Conservation (phyloP, 192 early-diverging fungal genomes). For the Powellomyces hirtus region DNA sequence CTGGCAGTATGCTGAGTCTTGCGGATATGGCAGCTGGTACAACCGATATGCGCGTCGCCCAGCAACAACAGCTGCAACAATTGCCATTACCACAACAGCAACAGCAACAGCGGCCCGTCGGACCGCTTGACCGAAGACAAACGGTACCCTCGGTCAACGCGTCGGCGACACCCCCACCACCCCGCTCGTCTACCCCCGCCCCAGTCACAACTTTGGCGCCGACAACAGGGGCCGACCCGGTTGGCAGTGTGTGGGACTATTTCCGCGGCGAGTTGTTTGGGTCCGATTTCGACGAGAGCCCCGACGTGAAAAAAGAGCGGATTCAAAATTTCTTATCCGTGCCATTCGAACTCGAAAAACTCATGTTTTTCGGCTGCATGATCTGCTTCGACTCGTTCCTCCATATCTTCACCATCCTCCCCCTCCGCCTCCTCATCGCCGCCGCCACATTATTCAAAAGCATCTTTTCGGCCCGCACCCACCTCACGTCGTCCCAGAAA, state of each 20-base stretch:
- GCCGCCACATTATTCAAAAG: constrained; percentile 25
- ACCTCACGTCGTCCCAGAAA: constrained; percentile 76
- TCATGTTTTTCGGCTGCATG: constrained; percentile 86
- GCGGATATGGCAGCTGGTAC: background rate
- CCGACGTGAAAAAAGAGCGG: constrained; percentile 83
- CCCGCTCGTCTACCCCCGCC: background rate
- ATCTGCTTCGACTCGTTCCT: constrained; percentile 95
- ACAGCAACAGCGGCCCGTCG: background rate
- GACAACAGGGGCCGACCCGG: background rate
- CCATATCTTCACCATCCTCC: constrained; percentile 92
- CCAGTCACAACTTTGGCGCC: background rate
- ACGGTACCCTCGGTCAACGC: background rate
- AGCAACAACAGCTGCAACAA: background rate
- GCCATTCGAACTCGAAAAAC: constrained; percentile 87
- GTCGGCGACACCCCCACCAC: background rate
- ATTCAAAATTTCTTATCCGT: constrained; percentile 85
- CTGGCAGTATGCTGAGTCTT: background rate
- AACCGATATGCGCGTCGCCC: background rate
- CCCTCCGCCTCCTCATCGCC: constrained; percentile 78
- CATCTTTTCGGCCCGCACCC: constrained; percentile 2
- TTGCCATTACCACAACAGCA: background rate
- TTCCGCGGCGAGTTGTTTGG: constrained; percentile 28
- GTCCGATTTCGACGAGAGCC: constrained; percentile 38
- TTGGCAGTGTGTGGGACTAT: constrained; percentile 23
- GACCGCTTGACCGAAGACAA: background rate